A percentile compares a stretch with the other conserved stretches of the same genome.
Evolutionary conservation across 176 grass and related monocot genomes (phyloP).

Genomic region (Cenchrus purpureus): DNA sequence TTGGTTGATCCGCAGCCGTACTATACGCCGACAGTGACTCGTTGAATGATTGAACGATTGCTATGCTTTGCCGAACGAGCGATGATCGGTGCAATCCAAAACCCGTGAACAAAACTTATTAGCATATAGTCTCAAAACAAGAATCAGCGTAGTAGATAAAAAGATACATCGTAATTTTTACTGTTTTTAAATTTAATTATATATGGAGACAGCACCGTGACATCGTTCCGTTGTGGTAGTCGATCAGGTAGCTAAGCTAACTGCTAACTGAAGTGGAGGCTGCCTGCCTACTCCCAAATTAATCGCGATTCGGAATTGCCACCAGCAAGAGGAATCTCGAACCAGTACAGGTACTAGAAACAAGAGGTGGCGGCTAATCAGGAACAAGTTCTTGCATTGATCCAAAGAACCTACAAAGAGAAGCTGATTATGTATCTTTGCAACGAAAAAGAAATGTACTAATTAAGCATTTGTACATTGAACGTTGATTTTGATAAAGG

Average conservation of each 20-base stretch:
- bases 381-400: background rate
- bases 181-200: background rate
- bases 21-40: background rate
- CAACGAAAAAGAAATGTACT: background rate
- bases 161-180: background rate
- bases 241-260: background rate
- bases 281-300: background rate
- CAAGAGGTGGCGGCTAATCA: background rate
- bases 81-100: background rate
- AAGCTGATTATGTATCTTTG: background rate
- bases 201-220: too few species aligned
- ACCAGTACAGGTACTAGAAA: background rate
- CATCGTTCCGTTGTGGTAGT: background rate
- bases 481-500: too few species aligned
- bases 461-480: too few species aligned
- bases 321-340: slow-evolving; percentile 18
- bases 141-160: background rate
- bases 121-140: background rate
- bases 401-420: background rate
- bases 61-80: too few species aligned
- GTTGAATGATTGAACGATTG: background rate
- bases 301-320: background rate
- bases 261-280: slow-evolving; percentile 8
- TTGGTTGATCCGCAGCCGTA: background rate
- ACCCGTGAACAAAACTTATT: too few species aligned